Evolutionary conservation across 768 basidiomycete species (phyloP).

Genomic region (Thelephora ganbajun): DNA sequence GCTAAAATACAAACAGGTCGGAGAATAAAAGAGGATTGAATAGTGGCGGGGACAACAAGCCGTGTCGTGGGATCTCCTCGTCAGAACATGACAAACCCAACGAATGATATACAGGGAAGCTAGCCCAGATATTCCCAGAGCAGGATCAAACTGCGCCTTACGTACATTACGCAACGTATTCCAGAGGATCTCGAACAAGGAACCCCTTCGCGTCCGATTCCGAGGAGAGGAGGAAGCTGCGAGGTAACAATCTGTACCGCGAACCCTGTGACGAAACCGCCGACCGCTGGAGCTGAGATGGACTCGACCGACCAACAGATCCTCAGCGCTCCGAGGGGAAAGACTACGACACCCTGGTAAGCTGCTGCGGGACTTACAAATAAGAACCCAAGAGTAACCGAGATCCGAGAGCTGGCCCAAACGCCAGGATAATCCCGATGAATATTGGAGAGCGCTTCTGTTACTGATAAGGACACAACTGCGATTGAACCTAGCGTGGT

Average conservation of each 20-base stretch:
- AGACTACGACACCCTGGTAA: constrained; percentile 56
- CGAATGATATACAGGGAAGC: constrained; percentile 57
- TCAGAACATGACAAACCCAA: constrained; percentile 32
- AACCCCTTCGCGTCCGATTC: constrained; percentile 63
- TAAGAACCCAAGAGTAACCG: constrained; percentile 72
- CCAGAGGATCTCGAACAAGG: constrained; percentile 65
- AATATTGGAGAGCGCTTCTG: constrained; percentile 65
- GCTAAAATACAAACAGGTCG: constrained; percentile 22
- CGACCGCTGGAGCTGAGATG: constrained; percentile 72
- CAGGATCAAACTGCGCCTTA: constrained; percentile 61
- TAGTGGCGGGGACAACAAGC: constrained; percentile 23
- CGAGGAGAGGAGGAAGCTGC: constrained; percentile 82
- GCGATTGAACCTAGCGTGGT: constrained; percentile 96
- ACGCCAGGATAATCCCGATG: constrained; percentile 33
- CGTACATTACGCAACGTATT: constrained; percentile 78
- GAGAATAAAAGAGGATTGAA: constrained; percentile 1
- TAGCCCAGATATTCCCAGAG: constrained; percentile 73
- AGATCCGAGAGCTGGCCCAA: constrained; percentile 63
- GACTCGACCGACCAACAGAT: constrained; percentile 92
- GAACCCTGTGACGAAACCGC: constrained; percentile 91
- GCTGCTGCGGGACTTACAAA: constrained; percentile 23
- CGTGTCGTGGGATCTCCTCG: constrained; percentile 44
- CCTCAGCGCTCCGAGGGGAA: constrained; percentile 80
- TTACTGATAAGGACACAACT: constrained; percentile 84
- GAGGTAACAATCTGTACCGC: constrained; percentile 80